A percentile compares a stretch with the other conserved stretches of the same genome.
Conservation (phyloP, 2,329 filamentous ascomycete genomes). For the Penicillium sp. region DNA sequence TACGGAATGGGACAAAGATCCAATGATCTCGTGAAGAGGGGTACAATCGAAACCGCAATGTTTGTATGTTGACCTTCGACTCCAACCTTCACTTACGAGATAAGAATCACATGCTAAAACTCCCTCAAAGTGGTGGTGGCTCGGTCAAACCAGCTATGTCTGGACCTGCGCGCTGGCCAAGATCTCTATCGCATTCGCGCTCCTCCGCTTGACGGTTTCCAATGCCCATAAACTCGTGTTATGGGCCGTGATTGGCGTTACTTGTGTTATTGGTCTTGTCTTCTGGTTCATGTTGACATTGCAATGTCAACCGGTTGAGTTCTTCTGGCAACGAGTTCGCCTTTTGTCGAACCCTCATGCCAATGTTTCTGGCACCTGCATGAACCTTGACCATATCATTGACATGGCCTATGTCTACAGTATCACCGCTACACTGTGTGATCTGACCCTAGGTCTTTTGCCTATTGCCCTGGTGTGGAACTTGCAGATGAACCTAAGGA, state of each 20-base stretch:
- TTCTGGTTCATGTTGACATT: slow-evolving; percentile 54
- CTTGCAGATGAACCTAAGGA: slow-evolving; percentile 54
- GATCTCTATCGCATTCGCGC: slow-evolving; percentile 54
- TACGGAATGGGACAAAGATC: slow-evolving; percentile 34
- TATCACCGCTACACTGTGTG: slow-evolving; percentile 47
- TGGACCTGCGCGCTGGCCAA: slow-evolving; percentile 50
- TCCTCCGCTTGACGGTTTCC: slow-evolving; percentile 52
- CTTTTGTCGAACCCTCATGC: slow-evolving; percentile 13
- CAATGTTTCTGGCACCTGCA: slow-evolving; percentile 36
- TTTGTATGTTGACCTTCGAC: background rate
- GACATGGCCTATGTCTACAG: slow-evolving; percentile 55
- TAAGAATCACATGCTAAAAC: slow-evolving; percentile 1
- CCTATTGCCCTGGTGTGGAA: slow-evolving; percentile 56
- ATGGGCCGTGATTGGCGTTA: slow-evolving; percentile 47
- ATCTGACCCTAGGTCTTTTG: slow-evolving; percentile 54
- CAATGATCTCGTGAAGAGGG: slow-evolving; percentile 10
- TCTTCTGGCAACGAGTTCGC: slow-evolving; percentile 48
- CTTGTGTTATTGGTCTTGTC: slow-evolving; percentile 45
- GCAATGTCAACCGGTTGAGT: slow-evolving; percentile 53
- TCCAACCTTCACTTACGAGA: background rate
- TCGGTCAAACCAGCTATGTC: slow-evolving; percentile 57
- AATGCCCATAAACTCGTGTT: slow-evolving; percentile 48
- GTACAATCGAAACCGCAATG: slow-evolving; percentile 26
- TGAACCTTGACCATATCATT: slow-evolving; percentile 49
- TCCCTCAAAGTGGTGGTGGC: slow-evolving; percentile 48